These are phyloP conservation scores for Ophiocordyceps camponoti-leonardi DNA, from an alignment of 2,329 filamentous ascomycete genomes.

Conservation along the genomic window DNA sequence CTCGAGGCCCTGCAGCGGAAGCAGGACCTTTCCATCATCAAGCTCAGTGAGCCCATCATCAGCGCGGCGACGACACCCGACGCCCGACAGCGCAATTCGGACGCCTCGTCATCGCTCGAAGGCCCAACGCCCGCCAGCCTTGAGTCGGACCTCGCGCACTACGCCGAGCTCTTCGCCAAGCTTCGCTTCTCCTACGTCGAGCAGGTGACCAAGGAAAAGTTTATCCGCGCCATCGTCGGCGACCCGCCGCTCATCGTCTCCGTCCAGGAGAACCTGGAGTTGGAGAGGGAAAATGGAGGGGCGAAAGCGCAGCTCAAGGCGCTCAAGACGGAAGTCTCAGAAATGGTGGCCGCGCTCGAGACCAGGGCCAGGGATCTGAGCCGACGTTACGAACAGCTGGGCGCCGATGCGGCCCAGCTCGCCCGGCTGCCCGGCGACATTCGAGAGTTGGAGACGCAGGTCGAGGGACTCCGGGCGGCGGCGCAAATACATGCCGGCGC, in stretches of 20 bases:
- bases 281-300: constrained; percentile 51
- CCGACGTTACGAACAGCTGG: constrained; percentile 31
- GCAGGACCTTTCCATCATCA: constrained; percentile 55
- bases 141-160: constrained; percentile 71
- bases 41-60: constrained; percentile 58
- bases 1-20: constrained; percentile 33
- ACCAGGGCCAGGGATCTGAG: constrained; percentile 40
- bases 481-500: constrained; percentile 15
- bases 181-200: constrained; percentile 94
- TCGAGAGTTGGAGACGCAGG: constrained; percentile 26
- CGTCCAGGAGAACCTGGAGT: constrained; percentile 60
- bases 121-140: constrained; percentile 59
- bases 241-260: constrained; percentile 77
- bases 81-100: constrained; percentile 43
- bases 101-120: constrained; percentile 53
- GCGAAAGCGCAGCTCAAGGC: constrained; percentile 63
- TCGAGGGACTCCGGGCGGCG: constrained; percentile 25
- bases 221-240: constrained; percentile 80
- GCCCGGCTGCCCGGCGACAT: constrained; percentile 34
- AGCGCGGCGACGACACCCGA: constrained; percentile 23
- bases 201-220: constrained; percentile 97
- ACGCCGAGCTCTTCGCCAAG: constrained; percentile 91
- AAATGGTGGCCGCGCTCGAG: constrained; percentile 59
- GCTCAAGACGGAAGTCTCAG: constrained; percentile 62
- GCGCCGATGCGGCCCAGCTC: constrained; percentile 29